phyloP scores from a whole-genome alignment of 257 asterid species.

The Fraxinus anomala region DNA sequence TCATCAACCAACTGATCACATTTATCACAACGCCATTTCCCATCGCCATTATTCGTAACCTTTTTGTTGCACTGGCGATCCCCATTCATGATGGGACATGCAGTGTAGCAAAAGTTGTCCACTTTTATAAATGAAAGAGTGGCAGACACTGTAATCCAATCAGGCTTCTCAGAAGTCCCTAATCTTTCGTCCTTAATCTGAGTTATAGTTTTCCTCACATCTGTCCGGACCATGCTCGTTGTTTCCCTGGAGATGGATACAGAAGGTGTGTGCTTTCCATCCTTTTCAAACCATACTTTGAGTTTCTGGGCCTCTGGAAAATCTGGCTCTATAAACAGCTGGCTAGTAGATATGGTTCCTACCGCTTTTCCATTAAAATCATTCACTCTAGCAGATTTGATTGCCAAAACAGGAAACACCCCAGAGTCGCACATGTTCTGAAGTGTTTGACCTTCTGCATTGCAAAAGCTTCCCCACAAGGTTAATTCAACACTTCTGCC shows the following conservation, averaged over 20 bases:
- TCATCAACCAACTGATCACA: slow-evolving; percentile 73
- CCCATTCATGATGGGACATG: slow-evolving; percentile 74
- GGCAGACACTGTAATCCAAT: slow-evolving; percentile 80
- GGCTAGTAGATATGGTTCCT: slow-evolving; percentile 70
- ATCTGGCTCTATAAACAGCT: slow-evolving; percentile 79
- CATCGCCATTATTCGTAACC: slow-evolving; percentile 80
- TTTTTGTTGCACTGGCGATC: slow-evolving; percentile 88
- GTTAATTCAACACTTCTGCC: slow-evolving; percentile 92
- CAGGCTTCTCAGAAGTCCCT: slow-evolving; percentile 92
- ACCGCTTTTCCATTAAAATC: slow-evolving; percentile 88
- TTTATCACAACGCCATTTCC: slow-evolving; percentile 83
- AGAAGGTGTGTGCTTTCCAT: slow-evolving; percentile 64
- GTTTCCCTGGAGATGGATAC: slow-evolving; percentile 72
- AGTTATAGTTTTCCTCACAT: slow-evolving; percentile 71
- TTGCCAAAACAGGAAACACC: slow-evolving; percentile 72
- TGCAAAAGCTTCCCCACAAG: slow-evolving; percentile 88
- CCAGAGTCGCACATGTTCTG: slow-evolving; percentile 82
- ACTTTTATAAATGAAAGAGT: slow-evolving; percentile 59
- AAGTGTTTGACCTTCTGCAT: slow-evolving; percentile 79
- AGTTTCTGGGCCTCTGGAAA: slow-evolving; percentile 73
- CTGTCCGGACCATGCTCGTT: slow-evolving; percentile 45
- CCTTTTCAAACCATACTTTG: slow-evolving; percentile 66
- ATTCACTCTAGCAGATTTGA: slow-evolving; percentile 72
- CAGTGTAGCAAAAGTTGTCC: slow-evolving; percentile 75
- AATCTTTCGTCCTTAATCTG: slow-evolving; percentile 86